Base-by-base conservation (phyloP, 2,329 filamentous ascomycete species). In the Pseudocercospora pini-densiflorae region DNA sequence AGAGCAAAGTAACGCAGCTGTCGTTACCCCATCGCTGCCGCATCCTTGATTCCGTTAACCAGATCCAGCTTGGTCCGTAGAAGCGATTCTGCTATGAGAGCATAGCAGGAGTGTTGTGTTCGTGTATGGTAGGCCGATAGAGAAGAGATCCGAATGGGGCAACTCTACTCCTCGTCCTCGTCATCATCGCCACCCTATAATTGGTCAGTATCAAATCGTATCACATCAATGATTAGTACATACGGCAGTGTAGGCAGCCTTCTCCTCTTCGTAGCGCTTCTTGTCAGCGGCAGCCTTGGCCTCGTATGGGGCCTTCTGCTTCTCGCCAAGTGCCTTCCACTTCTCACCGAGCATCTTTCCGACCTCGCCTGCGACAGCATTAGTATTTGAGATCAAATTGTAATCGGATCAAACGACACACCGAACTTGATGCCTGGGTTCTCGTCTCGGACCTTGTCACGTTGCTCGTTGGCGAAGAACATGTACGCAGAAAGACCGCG, bases 391-490 rank as follows among this genome's bases (percentile, higher is more conserved):
- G 8, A 19, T 43, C n/a, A 5, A 16, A 53, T 5, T 23, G 27
- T 3, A 5, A 24, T 62, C 16, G 9, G 14, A 21, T 40, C 9
- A 27, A 45, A 53, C 58, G 64, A 79, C 87, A 74, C 87, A 90
- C 93, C 95, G 83, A 99, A 99, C 75, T 91, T 91, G 84, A 98
- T 97, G 76, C 94, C 94, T 45, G 94, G 94, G 88, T 98, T 98
- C 83, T 98, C 94, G 81, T 97, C 93, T 76, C 95, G 93, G 75
- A 99, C 95, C 82, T 95, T 97, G 80, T 98, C 94, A 76, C 95
- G 94, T 85, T 97, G 93, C 84, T 98, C 95, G 79, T 98, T 98
- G 89, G 95, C 95, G 81, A 98, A 99, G 91, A 98, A 98, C 95
- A 99, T 99, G 89, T 99, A 99, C 71, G 95, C 95, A 62, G 95